A percentile compares a stretch with the other conserved stretches of the same genome.
These are phyloP conservation scores for Ananas comosus DNA, from an alignment of 176 grass and related monocot genomes.

Conservation along the genomic window DNA sequence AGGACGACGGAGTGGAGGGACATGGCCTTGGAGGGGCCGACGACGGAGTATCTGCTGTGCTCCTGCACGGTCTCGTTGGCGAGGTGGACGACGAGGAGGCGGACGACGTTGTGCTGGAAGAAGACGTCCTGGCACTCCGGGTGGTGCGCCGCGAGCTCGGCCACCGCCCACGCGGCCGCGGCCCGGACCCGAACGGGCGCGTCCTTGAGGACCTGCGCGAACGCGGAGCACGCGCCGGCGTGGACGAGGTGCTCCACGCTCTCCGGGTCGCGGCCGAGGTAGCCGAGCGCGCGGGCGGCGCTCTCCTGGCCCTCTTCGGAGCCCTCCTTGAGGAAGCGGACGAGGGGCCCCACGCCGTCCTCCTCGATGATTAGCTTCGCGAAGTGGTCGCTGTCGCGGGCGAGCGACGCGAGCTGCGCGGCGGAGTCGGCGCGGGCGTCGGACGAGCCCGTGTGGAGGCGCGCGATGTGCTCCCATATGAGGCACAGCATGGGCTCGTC, in stretches of 20 bases:
- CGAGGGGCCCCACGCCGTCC: slow-evolving; percentile 66
- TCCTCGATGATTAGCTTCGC: slow-evolving; percentile 80
- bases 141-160: slow-evolving; percentile 65
- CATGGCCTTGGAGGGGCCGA: slow-evolving; percentile 22
- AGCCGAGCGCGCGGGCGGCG: slow-evolving; percentile 60
- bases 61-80: slow-evolving; percentile 94
- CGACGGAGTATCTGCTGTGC: slow-evolving; percentile 75
- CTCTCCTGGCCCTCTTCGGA: slow-evolving; percentile 63
- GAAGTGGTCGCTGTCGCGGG: slow-evolving; percentile 66
- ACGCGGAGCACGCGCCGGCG: slow-evolving; percentile 62
- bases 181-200: slow-evolving; percentile 83
- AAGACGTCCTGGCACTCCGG: slow-evolving; percentile 76
- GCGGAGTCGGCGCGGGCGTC: slow-evolving; percentile 66
- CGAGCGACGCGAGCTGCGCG: slow-evolving; percentile 60
- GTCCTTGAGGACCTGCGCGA: slow-evolving; percentile 78
- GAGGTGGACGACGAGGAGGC: slow-evolving; percentile 73
- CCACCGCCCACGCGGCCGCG: slow-evolving; percentile 65
- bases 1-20: slow-evolving; percentile 60
- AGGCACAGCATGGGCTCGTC: slow-evolving; percentile 73
- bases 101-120: slow-evolving; percentile 60
- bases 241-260: slow-evolving; percentile 63
- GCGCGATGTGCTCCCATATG: slow-evolving; percentile 71
- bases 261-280: slow-evolving; percentile 57
- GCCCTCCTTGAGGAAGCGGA: slow-evolving; percentile 67
- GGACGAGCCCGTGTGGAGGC: slow-evolving; percentile 39